Percentiles rank a stretch among this genome's conserved stretches.
Conservation (phyloP, 176 grass and related monocot genomes). For the Dactylis glomerata region DNA sequence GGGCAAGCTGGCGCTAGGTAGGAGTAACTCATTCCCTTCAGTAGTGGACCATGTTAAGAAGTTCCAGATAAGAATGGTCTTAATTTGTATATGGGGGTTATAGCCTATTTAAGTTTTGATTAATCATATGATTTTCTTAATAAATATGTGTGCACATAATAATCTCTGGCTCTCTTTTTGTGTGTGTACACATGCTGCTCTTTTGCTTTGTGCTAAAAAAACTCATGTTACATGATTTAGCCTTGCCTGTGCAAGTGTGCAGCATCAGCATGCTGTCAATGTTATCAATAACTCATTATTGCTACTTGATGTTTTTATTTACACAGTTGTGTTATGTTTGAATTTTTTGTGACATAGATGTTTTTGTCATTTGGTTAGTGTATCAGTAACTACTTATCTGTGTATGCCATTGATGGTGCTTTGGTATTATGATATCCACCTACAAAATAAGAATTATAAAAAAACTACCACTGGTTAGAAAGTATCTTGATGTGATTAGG, state of each 20-base stretch:
- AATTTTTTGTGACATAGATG: not conserved
- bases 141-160: not conserved
- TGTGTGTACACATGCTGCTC: not conserved
- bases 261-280: not conserved
- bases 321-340: not conserved
- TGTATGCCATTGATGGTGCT: not conserved
- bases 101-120: not conserved
- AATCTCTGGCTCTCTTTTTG: not conserved
- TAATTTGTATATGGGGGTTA: not conserved
- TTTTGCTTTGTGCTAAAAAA: constrained; percentile 9
- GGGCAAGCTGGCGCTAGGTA: not conserved
- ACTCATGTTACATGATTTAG: not conserved
- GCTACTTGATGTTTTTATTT: not conserved
- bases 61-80: not conserved
- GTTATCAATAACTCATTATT: not conserved
- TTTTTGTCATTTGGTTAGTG: not conserved
- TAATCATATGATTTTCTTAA: not conserved
- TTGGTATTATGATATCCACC: not conserved
- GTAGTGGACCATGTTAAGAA: not conserved
- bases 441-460: not conserved
- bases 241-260: not conserved
- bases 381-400: not conserved
- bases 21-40: not conserved
- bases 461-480: not conserved
- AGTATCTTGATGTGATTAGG: not conserved